Evolutionary conservation across 1,284 basidiomycete species (phyloP).

Genomic region (Ceratobasidium sp.): DNA sequence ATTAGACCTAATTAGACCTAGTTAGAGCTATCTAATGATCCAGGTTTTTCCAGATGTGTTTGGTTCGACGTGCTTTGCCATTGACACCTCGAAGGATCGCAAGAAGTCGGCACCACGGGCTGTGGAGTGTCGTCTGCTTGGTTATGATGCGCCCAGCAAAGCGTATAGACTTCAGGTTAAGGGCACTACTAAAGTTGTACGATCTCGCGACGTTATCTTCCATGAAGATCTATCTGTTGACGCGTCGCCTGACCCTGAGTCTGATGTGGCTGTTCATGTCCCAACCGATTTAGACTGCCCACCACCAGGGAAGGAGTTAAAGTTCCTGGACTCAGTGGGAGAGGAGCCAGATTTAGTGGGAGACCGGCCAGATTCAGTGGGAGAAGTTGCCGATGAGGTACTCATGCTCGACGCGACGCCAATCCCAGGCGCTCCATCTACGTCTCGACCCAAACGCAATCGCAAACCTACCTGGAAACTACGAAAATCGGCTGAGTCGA

Average conservation of each 20-base stretch:
- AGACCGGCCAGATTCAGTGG: slow-evolving; percentile 13
- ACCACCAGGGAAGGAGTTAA: background rate
- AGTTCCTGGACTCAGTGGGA: background rate
- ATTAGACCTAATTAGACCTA: too few species aligned
- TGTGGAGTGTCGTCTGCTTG: slow-evolving; percentile 20
- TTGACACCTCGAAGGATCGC: slow-evolving; percentile 5
- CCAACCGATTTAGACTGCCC: background rate
- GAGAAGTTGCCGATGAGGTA: background rate
- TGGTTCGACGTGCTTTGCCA: slow-evolving; percentile 14
- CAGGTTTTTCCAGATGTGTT: too few species aligned
- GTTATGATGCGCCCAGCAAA: slow-evolving; percentile 24
- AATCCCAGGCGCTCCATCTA: background rate
- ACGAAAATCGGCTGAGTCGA: background rate
- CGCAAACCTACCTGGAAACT: slow-evolving; percentile 17
- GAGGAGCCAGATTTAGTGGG: background rate
- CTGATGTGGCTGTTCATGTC: background rate
- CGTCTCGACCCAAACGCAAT: background rate
- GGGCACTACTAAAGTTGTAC: slow-evolving; percentile 9
- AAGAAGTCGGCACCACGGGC: slow-evolving; percentile 16
- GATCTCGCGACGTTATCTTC: slow-evolving; percentile 43
- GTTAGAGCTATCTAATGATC: too few species aligned
- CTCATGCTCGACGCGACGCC: too few species aligned
- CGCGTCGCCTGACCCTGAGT: background rate
- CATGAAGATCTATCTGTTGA: slow-evolving; percentile 32
- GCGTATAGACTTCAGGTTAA: slow-evolving; percentile 17